Evolutionary conservation across 352 stramenopile genomes (phyloP).

Genomic region (Phytophthora cajani): DNA sequence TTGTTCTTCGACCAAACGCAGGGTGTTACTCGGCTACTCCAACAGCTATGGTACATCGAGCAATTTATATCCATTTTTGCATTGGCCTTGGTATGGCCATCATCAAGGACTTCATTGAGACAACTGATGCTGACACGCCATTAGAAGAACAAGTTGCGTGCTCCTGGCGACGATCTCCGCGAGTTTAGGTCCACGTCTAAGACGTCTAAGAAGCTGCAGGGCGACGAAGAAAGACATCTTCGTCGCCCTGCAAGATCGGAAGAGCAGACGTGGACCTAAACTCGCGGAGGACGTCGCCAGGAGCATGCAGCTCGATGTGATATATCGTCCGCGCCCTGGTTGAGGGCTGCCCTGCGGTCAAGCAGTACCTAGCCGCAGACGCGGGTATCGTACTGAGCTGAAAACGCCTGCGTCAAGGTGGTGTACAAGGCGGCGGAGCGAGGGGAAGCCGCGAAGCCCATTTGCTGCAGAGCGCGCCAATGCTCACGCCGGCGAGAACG

Average conservation of each 20-base stretch:
- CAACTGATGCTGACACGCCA: not conserved
- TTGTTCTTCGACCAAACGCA: too few species aligned
- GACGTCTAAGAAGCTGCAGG: not conserved
- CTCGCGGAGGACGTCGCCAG: too few species aligned
- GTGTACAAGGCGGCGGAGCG: not conserved
- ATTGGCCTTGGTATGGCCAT: too few species aligned
- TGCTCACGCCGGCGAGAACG: too few species aligned
- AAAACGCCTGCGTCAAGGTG: not conserved
- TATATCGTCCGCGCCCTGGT: not conserved
- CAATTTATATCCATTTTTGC: too few species aligned
- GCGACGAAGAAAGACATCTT: not conserved
- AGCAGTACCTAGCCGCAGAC: not conserved
- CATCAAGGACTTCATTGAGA: constrained; percentile 10
- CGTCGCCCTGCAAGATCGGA: too few species aligned
- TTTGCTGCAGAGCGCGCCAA: not conserved
- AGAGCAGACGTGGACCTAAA: too few species aligned
- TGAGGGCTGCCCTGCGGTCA: not conserved
- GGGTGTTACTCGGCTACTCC: too few species aligned
- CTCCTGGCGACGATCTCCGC: not conserved
- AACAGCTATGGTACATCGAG: too few species aligned
- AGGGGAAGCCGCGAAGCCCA: not conserved
- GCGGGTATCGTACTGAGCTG: not conserved
- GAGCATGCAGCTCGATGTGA: too few species aligned
- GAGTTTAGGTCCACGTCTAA: not conserved
- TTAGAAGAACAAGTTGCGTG: constrained; percentile 3